Evolutionary conservation across 176 grass and related monocot genomes (phyloP).

Genomic region (Ensete ventricosum): DNA sequence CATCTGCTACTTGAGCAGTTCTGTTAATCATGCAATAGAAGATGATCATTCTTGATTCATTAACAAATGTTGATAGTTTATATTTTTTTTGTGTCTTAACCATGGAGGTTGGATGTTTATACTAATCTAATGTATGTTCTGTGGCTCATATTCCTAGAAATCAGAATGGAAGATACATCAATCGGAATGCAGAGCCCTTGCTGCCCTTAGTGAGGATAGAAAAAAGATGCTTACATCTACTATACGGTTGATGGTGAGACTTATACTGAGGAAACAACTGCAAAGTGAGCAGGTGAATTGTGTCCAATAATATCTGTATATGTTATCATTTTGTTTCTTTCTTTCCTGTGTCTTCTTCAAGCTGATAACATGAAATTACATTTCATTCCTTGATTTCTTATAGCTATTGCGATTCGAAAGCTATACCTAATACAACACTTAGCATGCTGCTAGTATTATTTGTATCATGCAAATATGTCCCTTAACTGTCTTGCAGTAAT

Average conservation of each 20-base stretch:
- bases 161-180: conserved; percentile 81
- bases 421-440: too few species aligned
- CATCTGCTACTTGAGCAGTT: background rate
- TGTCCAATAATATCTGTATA: background rate
- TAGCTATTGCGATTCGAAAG: too few species aligned
- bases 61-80: background rate
- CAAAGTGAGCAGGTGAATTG: conserved; percentile 57
- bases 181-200: conserved; percentile 50
- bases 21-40: background rate
- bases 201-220: conserved; percentile 46
- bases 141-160: conserved; percentile 33
- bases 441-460: too few species aligned
- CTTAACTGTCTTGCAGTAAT: too few species aligned
- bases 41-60: background rate
- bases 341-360: background rate
- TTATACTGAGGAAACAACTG: conserved; percentile 51
- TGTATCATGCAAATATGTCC: too few species aligned
- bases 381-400: background rate
- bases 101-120: background rate
- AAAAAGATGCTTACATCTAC: conserved; percentile 74
- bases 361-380: background rate
- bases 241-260: conserved; percentile 57
- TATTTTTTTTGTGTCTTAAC: background rate
- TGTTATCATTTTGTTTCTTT: background rate
- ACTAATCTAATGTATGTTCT: background rate